Conservation (phyloP, 2,329 filamentous ascomycete species). For the Fusarium nematophilum region DNA sequence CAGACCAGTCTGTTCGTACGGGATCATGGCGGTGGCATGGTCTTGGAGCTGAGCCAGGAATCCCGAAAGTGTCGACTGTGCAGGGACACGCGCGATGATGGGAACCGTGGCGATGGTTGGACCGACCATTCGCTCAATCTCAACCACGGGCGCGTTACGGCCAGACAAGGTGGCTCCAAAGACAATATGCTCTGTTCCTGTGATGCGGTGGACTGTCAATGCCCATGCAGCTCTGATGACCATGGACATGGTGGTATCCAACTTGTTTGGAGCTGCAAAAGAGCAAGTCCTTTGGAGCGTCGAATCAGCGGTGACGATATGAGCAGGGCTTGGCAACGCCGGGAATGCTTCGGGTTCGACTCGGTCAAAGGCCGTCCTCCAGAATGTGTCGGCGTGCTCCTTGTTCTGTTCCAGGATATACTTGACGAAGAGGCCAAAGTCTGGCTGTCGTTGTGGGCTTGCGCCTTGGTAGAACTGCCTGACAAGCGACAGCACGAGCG, state of each 20-base stretch:
- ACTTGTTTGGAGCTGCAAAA: not conserved
- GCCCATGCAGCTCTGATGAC: constrained; percentile 44
- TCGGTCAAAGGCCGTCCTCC: not conserved
- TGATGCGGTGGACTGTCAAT: constrained; percentile 31
- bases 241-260: constrained; percentile 1
- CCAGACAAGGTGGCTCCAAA: constrained; percentile 43
- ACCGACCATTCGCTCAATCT: constrained; percentile 36
- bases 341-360: not conserved
- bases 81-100: constrained; percentile 40
- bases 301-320: not conserved
- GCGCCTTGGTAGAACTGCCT: not conserved
- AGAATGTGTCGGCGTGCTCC: not conserved
- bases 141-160: constrained; percentile 36
- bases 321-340: not conserved
- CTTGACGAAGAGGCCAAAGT: not conserved
- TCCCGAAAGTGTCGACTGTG: constrained; percentile 43
- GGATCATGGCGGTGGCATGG: constrained; percentile 28
- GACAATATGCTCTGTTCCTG: constrained; percentile 30
- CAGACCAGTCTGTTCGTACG: constrained; percentile 33
- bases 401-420: not conserved
- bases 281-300: not conserved
- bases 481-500: constrained; percentile 2
- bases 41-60: constrained; percentile 53
- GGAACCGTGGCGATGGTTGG: constrained; percentile 51
- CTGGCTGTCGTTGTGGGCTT: not conserved